phyloP scores from a whole-genome alignment of 495 filamentous ascomycete species.

The Aeminium ludgeri region DNA sequence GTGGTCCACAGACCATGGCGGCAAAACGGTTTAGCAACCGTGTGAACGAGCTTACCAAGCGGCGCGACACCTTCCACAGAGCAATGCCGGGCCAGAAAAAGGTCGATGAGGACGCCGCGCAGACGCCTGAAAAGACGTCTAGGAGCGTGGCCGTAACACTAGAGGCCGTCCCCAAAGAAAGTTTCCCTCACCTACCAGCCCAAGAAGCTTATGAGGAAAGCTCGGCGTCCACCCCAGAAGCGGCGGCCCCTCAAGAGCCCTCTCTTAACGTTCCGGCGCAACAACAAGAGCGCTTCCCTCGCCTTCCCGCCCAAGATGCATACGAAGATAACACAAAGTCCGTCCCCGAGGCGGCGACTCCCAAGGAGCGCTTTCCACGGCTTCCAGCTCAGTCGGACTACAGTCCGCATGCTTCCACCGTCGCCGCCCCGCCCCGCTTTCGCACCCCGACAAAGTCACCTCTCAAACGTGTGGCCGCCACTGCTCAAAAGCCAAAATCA shows the following conservation, averaged over 20 bases:
- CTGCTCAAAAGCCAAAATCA: slow-evolving; percentile 7
- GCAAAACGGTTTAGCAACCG: not conserved
- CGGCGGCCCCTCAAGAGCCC: too few species aligned
- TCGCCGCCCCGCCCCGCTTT: slow-evolving; percentile 7
- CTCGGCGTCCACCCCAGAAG: too few species aligned
- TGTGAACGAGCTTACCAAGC: not conserved
- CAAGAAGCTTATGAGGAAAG: too few species aligned
- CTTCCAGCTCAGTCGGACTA: not conserved
- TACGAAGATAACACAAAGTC: too few species aligned
- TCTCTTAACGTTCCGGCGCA: too few species aligned
- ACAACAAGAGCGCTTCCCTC: too few species aligned
- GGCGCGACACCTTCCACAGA: slow-evolving; percentile 1
- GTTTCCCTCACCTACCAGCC: too few species aligned
- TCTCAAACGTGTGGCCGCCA: slow-evolving; percentile 6
- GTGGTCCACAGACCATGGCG: not conserved
- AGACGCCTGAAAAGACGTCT: too few species aligned
- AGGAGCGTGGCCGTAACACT: too few species aligned
- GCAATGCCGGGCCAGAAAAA: not conserved
- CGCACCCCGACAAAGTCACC: slow-evolving; percentile 7
- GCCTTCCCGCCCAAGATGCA: too few species aligned
- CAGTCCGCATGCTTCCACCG: slow-evolving; percentile 2
- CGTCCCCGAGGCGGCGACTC: not conserved
- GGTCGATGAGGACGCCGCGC: not conserved
- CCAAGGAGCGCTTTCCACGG: slow-evolving; percentile 6
- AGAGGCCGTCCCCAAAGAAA: too few species aligned